A percentile compares a stretch with the other conserved stretches of the same genome.
These are phyloP conservation scores for Apiospora phragmitis DNA, from an alignment of 2,329 filamentous ascomycete species.

Conservation along the genomic window DNA sequence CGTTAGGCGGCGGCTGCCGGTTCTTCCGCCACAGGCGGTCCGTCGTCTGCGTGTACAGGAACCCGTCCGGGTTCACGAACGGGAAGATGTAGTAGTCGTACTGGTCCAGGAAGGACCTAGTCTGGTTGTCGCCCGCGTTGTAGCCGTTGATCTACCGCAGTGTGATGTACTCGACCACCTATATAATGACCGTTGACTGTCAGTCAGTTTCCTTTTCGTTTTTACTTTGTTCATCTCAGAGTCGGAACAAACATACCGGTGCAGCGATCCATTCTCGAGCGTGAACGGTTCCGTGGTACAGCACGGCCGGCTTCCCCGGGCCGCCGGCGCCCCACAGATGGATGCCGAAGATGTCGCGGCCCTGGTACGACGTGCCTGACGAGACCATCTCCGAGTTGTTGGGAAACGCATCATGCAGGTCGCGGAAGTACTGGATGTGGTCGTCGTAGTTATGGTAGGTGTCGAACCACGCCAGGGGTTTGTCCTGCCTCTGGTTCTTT, in stretches of 20 bases:
- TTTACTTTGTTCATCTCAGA: not conserved
- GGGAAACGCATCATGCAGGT: conserved; percentile 42
- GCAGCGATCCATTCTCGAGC: conserved; percentile 56
- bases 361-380: conserved; percentile 45
- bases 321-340: conserved; percentile 47
- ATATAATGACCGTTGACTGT: not conserved
- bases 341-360: conserved; percentile 57
- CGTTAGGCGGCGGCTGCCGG: conserved; percentile 37
- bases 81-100: conserved; percentile 68
- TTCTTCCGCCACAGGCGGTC: conserved; percentile 63
- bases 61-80: conserved; percentile 63
- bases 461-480: conserved; percentile 46
- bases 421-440: conserved; percentile 45
- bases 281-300: conserved; percentile 54
- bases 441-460: conserved; percentile 52
- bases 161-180: conserved; percentile 48
- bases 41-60: conserved; percentile 56
- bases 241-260: conserved; percentile 58
- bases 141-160: conserved; percentile 46
- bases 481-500: conserved; percentile 25
- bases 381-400: conserved; percentile 47
- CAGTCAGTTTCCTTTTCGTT: not conserved
- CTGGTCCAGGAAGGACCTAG: conserved; percentile 48
- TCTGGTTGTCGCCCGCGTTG: conserved; percentile 32
- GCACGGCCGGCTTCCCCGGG: conserved; percentile 48